Base-by-base conservation (phyloP, 257 asterid species). In the Salvia miltiorrhiza region DNA sequence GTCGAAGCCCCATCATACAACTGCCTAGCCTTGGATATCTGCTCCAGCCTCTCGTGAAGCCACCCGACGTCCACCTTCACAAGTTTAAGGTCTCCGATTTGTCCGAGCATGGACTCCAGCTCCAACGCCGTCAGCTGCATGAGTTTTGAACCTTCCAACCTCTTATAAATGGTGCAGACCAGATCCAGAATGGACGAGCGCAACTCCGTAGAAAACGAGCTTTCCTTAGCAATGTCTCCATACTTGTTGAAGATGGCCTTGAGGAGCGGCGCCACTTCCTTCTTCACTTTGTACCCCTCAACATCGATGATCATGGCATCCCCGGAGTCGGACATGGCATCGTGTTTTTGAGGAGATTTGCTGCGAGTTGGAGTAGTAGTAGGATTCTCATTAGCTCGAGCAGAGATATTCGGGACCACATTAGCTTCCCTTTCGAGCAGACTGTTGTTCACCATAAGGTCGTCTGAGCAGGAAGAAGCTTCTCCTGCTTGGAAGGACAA, bases 151-250 rank as follows among this genome's bases (percentile, higher is more conserved):
- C 58, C 48, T 43, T 55, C 66, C 41, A 69, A 14, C 58, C 20
- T 56, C 57, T 43, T 43, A 1, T 69, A 69, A 30, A 69, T 43
- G 58, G 24, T 43, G n/a, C 74, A 69, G 16, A 56, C 74, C 58
- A 56, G 11, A n/a, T 69, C 74, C 17, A 69, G 19, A 24, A 56
- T 58, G 48, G 66, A 41, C n/a, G 65, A 3, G 23, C 73, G 73
- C 4, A 57, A 69, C 10, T 28, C 47, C 48, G 26, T 11, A 11
- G 73, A 26, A 56, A 69, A 69, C 5, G 23, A 5, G 65, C 66
- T 26, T 48, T 45, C 33, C 8, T 14, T 56, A 7, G 43, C 45
- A 10, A 69, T 69, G 66, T 69, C 66, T 2, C 73, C 66, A 14
- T 69, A 21, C 65, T 44, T 69, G 1, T 7, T 44, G 48, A 69